Evolutionary conservation across 768 basidiomycete species (phyloP), one percentile per base, ranked within the genome.

Genomic region (Postia placenta): DNA sequence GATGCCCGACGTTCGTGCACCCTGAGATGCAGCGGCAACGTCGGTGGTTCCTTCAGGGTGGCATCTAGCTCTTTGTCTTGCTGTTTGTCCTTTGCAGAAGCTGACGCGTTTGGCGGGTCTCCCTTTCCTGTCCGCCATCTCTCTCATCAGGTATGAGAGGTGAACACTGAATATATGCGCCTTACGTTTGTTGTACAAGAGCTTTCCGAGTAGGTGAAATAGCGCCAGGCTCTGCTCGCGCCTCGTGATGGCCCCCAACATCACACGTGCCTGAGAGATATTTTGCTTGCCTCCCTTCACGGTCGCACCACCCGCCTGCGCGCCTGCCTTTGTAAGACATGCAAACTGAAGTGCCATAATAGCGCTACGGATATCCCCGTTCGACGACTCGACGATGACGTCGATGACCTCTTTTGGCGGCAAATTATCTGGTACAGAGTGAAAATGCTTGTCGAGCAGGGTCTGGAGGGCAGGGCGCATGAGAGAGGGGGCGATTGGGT

Each of bases 151-250:
- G 7, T 39, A 9, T 17, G 9, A 39, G 7, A 33, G 30, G 9
- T 15, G 9, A 17, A 3, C 25, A 25, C 1, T 9, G 14, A 25
- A 3, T 17, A 12, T 19, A 9, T 39, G 6, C 17, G 7, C 38
- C 80, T 48, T 38, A 96, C 96, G 81, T 67, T 98, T 99, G 65
- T 95, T 97, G 63, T 96, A 98, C 42, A 98, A 64, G 1, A 98
- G 79, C 68, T 90, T 95, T 14, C 96, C 96, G 42, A 99, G 71
- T 15, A 97, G 67, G 67, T 97, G 96, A 62, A 99, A 99, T 44
- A 99, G 68, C 9, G 80, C 81, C 14, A 99, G 69, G 51, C 82
- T 88, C 58, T 92, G 86, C 60, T 99, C 96, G 47, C 91, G 73
- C 49, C 85, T 70, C 19, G 91, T 89, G 0, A 92, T 75, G 0